Conservation (phyloP, 1,139 yeast genomes). For the Hansenula sp. region DNA sequence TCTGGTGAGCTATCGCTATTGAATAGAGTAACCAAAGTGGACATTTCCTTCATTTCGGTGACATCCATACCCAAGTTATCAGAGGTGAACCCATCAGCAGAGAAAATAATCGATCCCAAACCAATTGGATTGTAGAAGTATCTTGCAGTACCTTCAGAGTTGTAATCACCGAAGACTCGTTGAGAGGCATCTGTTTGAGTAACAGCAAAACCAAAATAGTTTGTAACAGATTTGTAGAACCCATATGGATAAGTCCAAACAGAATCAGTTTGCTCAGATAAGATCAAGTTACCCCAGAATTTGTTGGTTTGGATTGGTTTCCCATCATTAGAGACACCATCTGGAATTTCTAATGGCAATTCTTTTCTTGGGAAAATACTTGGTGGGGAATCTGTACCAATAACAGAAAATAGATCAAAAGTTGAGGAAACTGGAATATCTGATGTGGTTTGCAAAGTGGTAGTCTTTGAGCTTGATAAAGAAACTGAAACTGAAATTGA, state of each 20-base stretch:
- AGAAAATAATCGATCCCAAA: conserved; percentile 48
- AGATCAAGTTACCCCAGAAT: conserved; percentile 61
- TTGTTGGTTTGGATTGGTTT: conserved; percentile 61
- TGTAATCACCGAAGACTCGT: conserved; percentile 39
- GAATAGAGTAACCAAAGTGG: conserved; percentile 48
- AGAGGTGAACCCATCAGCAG: conserved; percentile 46
- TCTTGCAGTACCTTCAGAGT: conserved; percentile 28
- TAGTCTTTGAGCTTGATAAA: conserved; percentile 6
- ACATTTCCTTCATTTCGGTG: conserved; percentile 50
- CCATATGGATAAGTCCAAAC: conserved; percentile 64
- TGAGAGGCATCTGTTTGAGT: conserved; percentile 49
- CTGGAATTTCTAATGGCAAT: conserved; percentile 45
- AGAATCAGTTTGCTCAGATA: conserved; percentile 46
- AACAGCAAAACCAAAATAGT: conserved; percentile 54
- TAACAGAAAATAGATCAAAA: conserved; percentile 42
- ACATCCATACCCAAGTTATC: conserved; percentile 37
- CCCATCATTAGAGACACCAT: conserved; percentile 41
- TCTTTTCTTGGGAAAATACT: conserved; percentile 43
- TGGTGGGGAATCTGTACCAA: conserved; percentile 48
- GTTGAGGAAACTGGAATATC: conserved; percentile 9
- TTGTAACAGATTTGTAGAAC: conserved; percentile 44
- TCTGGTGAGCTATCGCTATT: conserved; percentile 27
- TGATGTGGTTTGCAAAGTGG: conserved; percentile 5
- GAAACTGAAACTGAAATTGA: conserved; percentile 23
- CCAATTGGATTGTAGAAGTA: conserved; percentile 56